Conservation (phyloP, 2,329 filamentous ascomycete genomes). For the Colletotrichum sp. region DNA sequence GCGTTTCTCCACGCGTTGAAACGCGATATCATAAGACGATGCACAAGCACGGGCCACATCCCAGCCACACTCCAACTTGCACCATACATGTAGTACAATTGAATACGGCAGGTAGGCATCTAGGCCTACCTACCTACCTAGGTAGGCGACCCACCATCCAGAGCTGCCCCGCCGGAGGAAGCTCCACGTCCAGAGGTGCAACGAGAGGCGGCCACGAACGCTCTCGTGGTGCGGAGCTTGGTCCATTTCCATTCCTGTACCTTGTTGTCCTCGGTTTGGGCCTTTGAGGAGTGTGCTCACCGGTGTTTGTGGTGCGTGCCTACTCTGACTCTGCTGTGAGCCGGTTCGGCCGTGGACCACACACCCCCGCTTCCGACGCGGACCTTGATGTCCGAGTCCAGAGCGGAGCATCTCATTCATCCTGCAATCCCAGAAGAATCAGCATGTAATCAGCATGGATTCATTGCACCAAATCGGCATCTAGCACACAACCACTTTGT, state of each 20-base stretch:
- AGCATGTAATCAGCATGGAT: not conserved
- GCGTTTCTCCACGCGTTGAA: not conserved
- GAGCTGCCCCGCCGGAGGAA: too few relatives aligned
- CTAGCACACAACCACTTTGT: not conserved
- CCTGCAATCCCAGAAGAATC: not conserved
- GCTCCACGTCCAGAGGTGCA: too few relatives aligned
- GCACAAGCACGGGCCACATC: not conserved
- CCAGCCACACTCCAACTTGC: too few relatives aligned
- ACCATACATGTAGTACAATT: too few relatives aligned
- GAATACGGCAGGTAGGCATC: too few relatives aligned
- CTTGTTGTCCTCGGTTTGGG: not conserved
- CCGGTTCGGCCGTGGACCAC: rapidly evolving
- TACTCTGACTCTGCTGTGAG: too few relatives aligned
- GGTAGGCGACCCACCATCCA: too few relatives aligned
- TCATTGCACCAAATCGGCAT: not conserved
- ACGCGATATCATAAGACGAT: not conserved
- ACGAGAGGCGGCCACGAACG: not conserved
- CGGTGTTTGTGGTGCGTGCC: not conserved
- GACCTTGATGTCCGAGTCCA: too few relatives aligned
- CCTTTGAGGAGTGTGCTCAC: not conserved
- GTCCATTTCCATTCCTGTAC: not conserved
- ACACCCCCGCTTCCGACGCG: too few relatives aligned
- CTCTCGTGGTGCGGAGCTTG: not conserved
- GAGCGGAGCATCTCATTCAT: too few relatives aligned
- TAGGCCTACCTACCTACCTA: too few relatives aligned